A percentile compares a stretch with the other conserved stretches of the same genome.
Evolutionary conservation across 768 basidiomycete genomes (phyloP).

Genomic region (Lepiota venenata): DNA sequence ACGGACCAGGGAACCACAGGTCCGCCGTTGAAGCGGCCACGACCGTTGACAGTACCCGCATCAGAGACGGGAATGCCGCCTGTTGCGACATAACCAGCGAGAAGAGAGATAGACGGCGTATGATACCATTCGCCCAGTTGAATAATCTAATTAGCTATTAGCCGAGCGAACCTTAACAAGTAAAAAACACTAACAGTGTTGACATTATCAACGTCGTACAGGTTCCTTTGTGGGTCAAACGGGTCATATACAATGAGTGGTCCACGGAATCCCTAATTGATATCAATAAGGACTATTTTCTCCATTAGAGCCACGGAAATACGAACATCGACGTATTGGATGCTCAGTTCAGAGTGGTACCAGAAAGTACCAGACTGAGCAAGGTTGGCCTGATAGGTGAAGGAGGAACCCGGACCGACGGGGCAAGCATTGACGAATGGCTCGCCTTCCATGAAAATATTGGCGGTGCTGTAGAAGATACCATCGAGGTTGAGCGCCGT

Average conservation of each 20-base stretch:
- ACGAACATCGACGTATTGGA: constrained; percentile 9
- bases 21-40: constrained; percentile 39
- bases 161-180: too few relatives aligned
- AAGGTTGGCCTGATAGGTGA: constrained; percentile 35
- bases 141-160: constrained; percentile 14
- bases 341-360: constrained; percentile 19
- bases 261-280: constrained; percentile 36
- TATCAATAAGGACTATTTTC: too few relatives aligned
- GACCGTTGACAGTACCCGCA: constrained; percentile 45
- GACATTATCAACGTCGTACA: constrained; percentile 15
- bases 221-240: constrained; percentile 18
- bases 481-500: constrained; percentile 38
- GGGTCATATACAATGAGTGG: constrained; percentile 34
- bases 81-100: constrained; percentile 23
- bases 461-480: constrained; percentile 22
- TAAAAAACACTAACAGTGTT: constrained; percentile 14
- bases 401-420: constrained; percentile 35
- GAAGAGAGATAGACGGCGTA: constrained; percentile 20
- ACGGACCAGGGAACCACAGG: constrained; percentile 36
- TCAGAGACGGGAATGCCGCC: constrained; percentile 29
- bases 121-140: constrained; percentile 42
- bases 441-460: constrained; percentile 14
- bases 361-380: constrained; percentile 23
- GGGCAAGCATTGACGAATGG: constrained; percentile 45
- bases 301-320: too few relatives aligned